A percentile compares a stretch with the other conserved stretches of the same genome.
These are phyloP conservation scores for Atkinsonella texensis DNA, from an alignment of 2,329 filamentous ascomycete genomes.

Conservation along the genomic window DNA sequence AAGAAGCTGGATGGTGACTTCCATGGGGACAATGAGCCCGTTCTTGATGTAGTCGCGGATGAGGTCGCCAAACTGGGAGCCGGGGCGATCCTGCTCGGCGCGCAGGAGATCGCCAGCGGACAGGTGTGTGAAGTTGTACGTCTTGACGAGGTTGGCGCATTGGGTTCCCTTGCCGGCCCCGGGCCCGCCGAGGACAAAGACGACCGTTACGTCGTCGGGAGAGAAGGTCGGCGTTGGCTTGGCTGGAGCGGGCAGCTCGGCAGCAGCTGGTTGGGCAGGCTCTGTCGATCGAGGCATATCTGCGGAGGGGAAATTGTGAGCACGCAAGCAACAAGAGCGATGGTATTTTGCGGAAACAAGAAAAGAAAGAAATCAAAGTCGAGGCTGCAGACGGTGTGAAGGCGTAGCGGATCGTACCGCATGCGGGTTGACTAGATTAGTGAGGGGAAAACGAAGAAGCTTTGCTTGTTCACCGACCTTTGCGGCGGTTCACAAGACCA, in stretches of 20 bases:
- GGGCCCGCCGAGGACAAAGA: slow-evolving; percentile 93
- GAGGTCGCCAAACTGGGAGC: slow-evolving; percentile 80
- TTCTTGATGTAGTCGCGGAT: slow-evolving; percentile 92
- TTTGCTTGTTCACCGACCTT: slow-evolving; percentile 25
- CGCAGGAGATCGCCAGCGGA: slow-evolving; percentile 88
- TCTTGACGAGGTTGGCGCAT: slow-evolving; percentile 72
- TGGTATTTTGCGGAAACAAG: not conserved
- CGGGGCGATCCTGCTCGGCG: slow-evolving; percentile 79
- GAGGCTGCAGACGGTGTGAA: not conserved
- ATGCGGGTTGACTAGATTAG: no score
- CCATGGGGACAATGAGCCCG: slow-evolving; percentile 96
- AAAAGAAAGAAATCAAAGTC: no score
- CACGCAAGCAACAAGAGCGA: not conserved
- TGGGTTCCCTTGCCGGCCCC: slow-evolving; percentile 96
- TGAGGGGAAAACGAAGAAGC: not conserved
- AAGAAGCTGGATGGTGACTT: slow-evolving; percentile 85
- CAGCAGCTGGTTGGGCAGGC: slow-evolving; percentile 26
- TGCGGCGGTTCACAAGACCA: slow-evolving; percentile 35
- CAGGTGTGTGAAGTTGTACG: slow-evolving; percentile 87
- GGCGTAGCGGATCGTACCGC: not conserved
- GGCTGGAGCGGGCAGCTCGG: slow-evolving; percentile 33
- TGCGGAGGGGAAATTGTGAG: slow-evolving; percentile 9
- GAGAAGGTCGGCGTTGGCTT: slow-evolving; percentile 60
- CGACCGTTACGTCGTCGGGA: slow-evolving; percentile 66
- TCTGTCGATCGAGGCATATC: slow-evolving; percentile 28